phyloP scores from a whole-genome alignment of 768 basidiomycete species.

The Paxillus rubicundulus region DNA sequence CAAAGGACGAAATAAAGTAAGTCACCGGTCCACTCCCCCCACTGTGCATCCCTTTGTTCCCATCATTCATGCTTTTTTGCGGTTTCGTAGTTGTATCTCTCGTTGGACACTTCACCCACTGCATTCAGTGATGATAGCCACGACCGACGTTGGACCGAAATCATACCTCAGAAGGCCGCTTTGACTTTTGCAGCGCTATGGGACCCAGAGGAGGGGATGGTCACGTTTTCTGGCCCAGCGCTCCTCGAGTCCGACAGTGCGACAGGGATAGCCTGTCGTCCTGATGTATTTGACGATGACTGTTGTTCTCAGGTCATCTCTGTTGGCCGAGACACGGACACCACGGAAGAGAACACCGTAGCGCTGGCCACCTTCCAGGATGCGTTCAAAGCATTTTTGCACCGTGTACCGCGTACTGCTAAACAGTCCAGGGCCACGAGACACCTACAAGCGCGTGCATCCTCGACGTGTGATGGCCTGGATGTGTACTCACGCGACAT shows the following conservation, averaged over 20 bases:
- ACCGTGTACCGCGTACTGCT: conserved; percentile 21
- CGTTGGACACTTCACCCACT: conserved; percentile 18
- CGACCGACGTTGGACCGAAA: conserved; percentile 52
- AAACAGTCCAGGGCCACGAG: conserved; percentile 9
- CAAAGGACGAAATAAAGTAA: conserved; percentile 23
- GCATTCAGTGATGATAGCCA: conserved; percentile 9
- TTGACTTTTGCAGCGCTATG: conserved; percentile 60
- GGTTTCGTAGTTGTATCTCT: conserved; percentile 21
- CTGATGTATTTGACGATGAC: conserved; percentile 19
- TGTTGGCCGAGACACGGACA: conserved; percentile 14
- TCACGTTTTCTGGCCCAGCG: conserved; percentile 53
- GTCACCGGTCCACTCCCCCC: not conserved
- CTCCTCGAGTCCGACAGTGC: conserved; percentile 36
- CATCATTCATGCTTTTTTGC: not conserved
- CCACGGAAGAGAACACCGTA: conserved; percentile 20
- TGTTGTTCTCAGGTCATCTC: conserved; percentile 11
- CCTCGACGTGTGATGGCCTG: conserved; percentile 30
- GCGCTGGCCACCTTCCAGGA: conserved; percentile 28
- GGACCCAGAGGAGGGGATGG: conserved; percentile 56
- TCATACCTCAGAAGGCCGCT: conserved; percentile 53
- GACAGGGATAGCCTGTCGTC: conserved; percentile 6
- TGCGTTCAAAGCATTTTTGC: conserved; percentile 27
- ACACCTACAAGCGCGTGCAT: conserved; percentile 23
- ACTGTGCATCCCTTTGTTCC: not conserved
- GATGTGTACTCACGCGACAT: conserved; percentile 31